phyloP scores from a whole-genome alignment of 208 protist genomes.

The Leishmania lainsoni region DNA sequence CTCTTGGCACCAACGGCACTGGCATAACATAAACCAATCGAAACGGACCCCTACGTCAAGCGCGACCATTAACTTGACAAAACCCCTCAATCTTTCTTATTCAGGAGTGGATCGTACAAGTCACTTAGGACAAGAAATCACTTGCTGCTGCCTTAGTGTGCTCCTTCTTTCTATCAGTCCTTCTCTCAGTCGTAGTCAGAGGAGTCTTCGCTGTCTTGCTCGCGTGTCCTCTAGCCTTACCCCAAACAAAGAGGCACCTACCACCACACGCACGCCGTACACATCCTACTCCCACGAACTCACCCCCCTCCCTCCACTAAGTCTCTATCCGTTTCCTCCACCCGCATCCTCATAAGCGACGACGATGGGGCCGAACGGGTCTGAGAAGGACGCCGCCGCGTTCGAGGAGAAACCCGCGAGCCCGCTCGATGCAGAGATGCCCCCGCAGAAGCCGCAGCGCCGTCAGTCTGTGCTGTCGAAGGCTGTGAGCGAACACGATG shows the following conservation, averaged over 20 bases:
- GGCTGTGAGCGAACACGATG: conserved; percentile 63
- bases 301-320: neutral
- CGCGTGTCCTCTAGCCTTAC: neutral
- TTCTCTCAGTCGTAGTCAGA: neutral
- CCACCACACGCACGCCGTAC: neutral
- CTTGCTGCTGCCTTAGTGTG: no score
- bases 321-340: neutral
- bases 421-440: conserved; percentile 31
- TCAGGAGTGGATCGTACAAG: no score
- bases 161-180: neutral
- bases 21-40: neutral
- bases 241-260: neutral
- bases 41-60: no score
- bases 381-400: neutral
- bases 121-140: no score
- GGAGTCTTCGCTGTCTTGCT: neutral
- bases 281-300: neutral
- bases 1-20: neutral
- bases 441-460: conserved; percentile 57
- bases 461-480: conserved; percentile 79
- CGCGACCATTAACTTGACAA: no score
- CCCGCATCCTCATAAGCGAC: neutral
- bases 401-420: conserved; percentile 43
- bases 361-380: neutral
- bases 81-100: no score